Evolutionary conservation across 352 stramenopile species (phyloP).

Genomic region (Phytophthora pinifolia): DNA sequence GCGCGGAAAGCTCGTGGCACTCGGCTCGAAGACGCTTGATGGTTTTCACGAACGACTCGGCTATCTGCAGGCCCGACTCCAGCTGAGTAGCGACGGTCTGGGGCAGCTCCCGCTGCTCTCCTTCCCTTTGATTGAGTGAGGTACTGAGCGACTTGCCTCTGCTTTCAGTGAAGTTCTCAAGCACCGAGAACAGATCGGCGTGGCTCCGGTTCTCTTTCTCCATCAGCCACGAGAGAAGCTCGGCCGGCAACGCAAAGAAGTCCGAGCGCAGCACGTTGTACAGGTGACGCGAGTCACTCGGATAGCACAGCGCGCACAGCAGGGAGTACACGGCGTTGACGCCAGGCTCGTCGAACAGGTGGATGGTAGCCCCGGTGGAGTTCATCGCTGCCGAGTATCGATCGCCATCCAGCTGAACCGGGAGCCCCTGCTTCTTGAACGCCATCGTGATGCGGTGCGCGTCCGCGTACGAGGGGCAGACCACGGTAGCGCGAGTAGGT

Average conservation of each 20-base stretch:
- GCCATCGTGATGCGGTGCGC: conserved; percentile 35
- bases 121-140: conserved; percentile 12
- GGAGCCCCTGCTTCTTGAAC: conserved; percentile 37
- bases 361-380: conserved; percentile 17
- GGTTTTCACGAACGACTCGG: conserved; percentile 39
- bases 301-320: conserved; percentile 61
- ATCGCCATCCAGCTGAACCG: conserved; percentile 16
- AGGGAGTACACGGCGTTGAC: conserved; percentile 70
- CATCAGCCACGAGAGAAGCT: conserved; percentile 66
- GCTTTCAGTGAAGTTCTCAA: conserved; percentile 50
- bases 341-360: conserved; percentile 61
- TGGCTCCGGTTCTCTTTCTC: conserved; percentile 56
- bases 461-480: conserved; percentile 43
- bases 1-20: conserved; percentile 52
- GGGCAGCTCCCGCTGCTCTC: conserved; percentile 9
- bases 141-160: conserved; percentile 27
- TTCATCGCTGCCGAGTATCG: conserved; percentile 11
- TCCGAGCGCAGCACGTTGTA: conserved; percentile 80
- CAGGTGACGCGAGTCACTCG: conserved; percentile 68
- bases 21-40: conserved; percentile 43
- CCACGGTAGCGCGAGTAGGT: conserved; percentile 26
- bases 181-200: conserved; percentile 47
- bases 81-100: conserved; percentile 11
- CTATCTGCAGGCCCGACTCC: conserved; percentile 30
- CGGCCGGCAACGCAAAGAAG: conserved; percentile 53